Evolutionary conservation across 768 basidiomycete species (phyloP), one percentile per base, ranked within the genome.

Genomic region (Gyrodon lividus): DNA sequence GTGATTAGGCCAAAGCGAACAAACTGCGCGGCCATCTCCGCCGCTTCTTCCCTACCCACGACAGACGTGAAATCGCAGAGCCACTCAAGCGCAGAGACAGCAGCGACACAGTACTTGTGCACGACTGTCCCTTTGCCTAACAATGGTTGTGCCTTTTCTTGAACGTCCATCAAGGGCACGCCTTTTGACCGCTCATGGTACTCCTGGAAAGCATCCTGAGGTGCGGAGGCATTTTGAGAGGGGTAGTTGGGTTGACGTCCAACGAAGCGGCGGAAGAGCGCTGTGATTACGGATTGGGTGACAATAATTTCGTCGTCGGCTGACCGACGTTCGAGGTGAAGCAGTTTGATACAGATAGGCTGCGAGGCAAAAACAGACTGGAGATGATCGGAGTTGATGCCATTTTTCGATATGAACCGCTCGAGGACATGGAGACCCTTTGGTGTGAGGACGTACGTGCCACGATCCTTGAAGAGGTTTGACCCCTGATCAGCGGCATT

Each of bases 381-480:
- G 17, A 98, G 82, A 68, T 94, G 87, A 72, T 97, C 92, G 38
- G 92, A 87, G 58, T 87, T 92, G 75, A 99, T 98, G 61, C 97
- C 97, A 69, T 99, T 98, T 79, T 96, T 98, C 70, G 87, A 89
- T 76, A 98, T 97, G 78, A 99, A 99, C n/a, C 97, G 87, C 67
- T 99, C 97, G 57, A 99, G 85, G 62, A 99, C 91, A 64, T 99
- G 97, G 46, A 98, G 86, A 46, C 97, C 97, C 74, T 99, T 99
- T 14, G 97, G 92, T 12, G 97, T 98, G 65, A 97, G 80, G 64
- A 87, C 81, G 73, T 94, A 99, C 52, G 98, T 88, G 54, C 96
- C 96, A 47, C 97, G 88, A 62, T 99, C 97, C 74, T 98, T 98
- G 86, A 99, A 99, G 35, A 90, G 79, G 60, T 87, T 86, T 14